Percentiles rank a stretch among this genome's conserved stretches.
Conservation (phyloP, 1,284 basidiomycete species). For the Cryptococcus sp. region DNA sequence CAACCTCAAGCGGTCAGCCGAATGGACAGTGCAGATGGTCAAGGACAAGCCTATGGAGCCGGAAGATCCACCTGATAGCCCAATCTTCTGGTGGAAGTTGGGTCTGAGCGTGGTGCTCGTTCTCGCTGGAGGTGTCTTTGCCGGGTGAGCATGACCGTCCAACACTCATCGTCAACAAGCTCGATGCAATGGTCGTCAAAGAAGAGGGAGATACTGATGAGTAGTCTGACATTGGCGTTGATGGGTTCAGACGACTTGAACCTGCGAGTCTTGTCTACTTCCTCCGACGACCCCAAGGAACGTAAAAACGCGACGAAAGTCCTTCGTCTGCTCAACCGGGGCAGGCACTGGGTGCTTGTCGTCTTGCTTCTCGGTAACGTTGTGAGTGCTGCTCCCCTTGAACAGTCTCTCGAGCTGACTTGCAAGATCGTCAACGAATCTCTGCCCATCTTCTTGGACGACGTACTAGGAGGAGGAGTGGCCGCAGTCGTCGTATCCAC, state of each 20-base stretch:
- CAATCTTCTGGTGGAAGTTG: slow-evolving; percentile 61
- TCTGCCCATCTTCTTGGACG: slow-evolving; percentile 83
- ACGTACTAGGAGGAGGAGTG: slow-evolving; percentile 76
- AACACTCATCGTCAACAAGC: background rate
- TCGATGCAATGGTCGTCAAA: background rate
- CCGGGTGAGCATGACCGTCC: slow-evolving; percentile 58
- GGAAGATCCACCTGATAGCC: slow-evolving; percentile 36
- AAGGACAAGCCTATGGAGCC: slow-evolving; percentile 21
- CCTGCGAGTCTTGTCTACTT: slow-evolving; percentile 73
- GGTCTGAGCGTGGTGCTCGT: slow-evolving; percentile 62
- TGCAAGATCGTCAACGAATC: slow-evolving; percentile 78
- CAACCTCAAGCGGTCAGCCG: slow-evolving; percentile 6
- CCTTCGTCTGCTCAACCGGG: slow-evolving; percentile 66
- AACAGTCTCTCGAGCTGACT: background rate
- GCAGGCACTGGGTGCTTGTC: slow-evolving; percentile 92
- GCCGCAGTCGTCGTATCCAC: slow-evolving; percentile 77
- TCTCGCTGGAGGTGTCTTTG: slow-evolving; percentile 74
- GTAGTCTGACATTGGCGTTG: slow-evolving; percentile 71
- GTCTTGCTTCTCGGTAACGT: slow-evolving; percentile 79
- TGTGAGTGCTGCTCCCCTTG: slow-evolving; percentile 50
- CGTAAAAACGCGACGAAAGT: slow-evolving; percentile 68
- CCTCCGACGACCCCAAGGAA: slow-evolving; percentile 66
- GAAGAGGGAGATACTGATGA: background rate
- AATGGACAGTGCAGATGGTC: slow-evolving; percentile 6
- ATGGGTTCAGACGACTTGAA: slow-evolving; percentile 95